Percentiles rank a stretch among this genome's conserved stretches.
Evolutionary conservation across 1,284 basidiomycete genomes (phyloP).

Genomic region (Limonomyces culmigenus): DNA sequence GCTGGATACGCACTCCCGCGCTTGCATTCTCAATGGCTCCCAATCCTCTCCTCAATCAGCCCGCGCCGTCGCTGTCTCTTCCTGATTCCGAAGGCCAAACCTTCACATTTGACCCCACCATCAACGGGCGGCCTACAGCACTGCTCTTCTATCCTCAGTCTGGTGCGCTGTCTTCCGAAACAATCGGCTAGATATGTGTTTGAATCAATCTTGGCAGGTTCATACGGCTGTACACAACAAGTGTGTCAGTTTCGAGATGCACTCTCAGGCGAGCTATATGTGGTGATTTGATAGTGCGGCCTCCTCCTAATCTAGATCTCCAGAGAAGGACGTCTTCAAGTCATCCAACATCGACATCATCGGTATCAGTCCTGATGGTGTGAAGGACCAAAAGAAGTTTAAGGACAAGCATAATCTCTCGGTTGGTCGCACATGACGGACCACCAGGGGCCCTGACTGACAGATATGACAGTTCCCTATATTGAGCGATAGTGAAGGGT

Average conservation of each 20-base stretch:
- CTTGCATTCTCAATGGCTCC: too few species aligned
- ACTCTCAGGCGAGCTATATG: conserved; percentile 26
- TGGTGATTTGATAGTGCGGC: not conserved
- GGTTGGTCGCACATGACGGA: conserved; percentile 18
- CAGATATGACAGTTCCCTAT: conserved; percentile 42
- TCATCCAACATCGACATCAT: conserved; percentile 45
- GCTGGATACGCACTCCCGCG: too few species aligned
- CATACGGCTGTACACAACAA: conserved; percentile 62
- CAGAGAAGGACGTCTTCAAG: conserved; percentile 54
- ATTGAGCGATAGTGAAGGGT: conserved; percentile 48
- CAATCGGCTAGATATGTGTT: conserved; percentile 1
- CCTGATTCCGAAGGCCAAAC: conserved; percentile 28
- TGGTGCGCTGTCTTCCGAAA: conserved; percentile 18
- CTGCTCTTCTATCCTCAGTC: conserved; percentile 66
- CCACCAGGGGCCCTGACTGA: not conserved
- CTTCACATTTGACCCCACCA: conserved; percentile 30
- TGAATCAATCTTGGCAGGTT: conserved; percentile 23
- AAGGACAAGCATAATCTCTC: conserved; percentile 55
- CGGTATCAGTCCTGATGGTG: conserved; percentile 53
- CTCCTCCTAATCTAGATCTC: not conserved
- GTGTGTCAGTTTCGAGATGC: conserved; percentile 70
- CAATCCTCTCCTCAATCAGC: conserved; percentile 28
- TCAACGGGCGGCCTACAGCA: conserved; percentile 31
- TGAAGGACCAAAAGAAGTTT: conserved; percentile 55
- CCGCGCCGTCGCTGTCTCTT: conserved; percentile 33